A percentile compares a stretch with the other conserved stretches of the same genome.
These are phyloP conservation scores for Lepidium didymum DNA, from an alignment of 345 rosid species.

Conservation along the genomic window DNA sequence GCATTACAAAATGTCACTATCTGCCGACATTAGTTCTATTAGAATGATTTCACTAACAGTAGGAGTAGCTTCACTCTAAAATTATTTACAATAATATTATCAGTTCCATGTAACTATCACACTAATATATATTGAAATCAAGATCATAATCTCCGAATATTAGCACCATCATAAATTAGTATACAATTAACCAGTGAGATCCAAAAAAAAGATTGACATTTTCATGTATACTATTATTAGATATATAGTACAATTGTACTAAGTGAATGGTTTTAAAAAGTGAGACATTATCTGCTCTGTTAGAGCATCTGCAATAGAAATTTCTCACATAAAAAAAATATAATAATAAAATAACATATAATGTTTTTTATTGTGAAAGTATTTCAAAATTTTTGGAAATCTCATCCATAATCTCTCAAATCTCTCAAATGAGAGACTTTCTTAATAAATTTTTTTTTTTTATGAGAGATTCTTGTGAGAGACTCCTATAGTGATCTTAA, in stretches of 20 bases:
- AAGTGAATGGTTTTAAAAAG: not conserved
- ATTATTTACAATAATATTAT: not conserved
- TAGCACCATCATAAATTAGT: not conserved
- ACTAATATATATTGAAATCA: not conserved
- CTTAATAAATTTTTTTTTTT: too few relatives aligned
- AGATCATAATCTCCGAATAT: not conserved
- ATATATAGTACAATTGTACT: not conserved
- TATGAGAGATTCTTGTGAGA: too few relatives aligned
- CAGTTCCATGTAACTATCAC: not conserved
- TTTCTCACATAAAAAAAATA: too few relatives aligned
- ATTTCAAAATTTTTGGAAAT: too few relatives aligned
- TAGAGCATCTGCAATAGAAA: too few relatives aligned
- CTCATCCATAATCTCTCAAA: too few relatives aligned
- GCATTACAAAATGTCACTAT: not conserved
- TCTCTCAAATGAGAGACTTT: too few relatives aligned
- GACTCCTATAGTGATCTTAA: too few relatives aligned
- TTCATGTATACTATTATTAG: not conserved
- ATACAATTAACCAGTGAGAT: not conserved
- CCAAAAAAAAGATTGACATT: not conserved
- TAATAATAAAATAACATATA: too few relatives aligned
- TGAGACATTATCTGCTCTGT: slow-evolving; percentile 8
- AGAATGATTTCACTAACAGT: not conserved
- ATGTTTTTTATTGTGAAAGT: too few relatives aligned
- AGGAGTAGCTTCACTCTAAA: not conserved
- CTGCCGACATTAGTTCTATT: not conserved